These are phyloP conservation scores for Lantana camara DNA, from an alignment of 257 asterid genomes.

Conservation along the genomic window DNA sequence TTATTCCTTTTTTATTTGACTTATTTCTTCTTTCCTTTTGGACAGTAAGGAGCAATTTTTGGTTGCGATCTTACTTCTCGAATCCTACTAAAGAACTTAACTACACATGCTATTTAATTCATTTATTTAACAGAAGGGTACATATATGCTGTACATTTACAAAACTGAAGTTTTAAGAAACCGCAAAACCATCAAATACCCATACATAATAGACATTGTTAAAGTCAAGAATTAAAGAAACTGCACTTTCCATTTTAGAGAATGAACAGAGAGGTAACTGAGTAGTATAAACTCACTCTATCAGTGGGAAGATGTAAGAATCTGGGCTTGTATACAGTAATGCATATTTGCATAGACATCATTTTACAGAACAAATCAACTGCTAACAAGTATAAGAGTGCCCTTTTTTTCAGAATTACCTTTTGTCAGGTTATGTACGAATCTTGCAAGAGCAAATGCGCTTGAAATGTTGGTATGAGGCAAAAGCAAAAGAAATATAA, in stretches of 20 bases:
- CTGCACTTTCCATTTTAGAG: background rate
- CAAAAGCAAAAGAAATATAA: background rate
- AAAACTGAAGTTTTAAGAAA: background rate
- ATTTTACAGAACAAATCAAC: no score
- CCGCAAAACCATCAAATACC: conserved; percentile 1
- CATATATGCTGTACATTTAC: background rate
- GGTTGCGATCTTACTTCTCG: no score
- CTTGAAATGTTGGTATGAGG: background rate
- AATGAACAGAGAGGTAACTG: background rate
- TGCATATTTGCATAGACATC: no score
- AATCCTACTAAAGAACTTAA: no score
- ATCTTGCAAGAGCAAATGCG: background rate
- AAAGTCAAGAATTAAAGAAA: conserved; percentile 14
- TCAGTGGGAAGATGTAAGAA: no score
- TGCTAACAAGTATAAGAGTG: no score
- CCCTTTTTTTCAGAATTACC: no score
- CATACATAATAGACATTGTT: background rate
- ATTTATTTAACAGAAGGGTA: conserved; percentile 6
- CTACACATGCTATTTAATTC: no score
- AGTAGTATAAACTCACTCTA: background rate
- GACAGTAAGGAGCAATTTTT: no score
- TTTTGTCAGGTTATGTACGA: no score
- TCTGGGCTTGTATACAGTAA: no score
- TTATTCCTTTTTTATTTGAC: background rate
- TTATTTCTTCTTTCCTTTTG: background rate